These are phyloP conservation scores for Ophiostoma piceae DNA, from an alignment of 2,329 filamentous ascomycete species.

Conservation along the genomic window DNA sequence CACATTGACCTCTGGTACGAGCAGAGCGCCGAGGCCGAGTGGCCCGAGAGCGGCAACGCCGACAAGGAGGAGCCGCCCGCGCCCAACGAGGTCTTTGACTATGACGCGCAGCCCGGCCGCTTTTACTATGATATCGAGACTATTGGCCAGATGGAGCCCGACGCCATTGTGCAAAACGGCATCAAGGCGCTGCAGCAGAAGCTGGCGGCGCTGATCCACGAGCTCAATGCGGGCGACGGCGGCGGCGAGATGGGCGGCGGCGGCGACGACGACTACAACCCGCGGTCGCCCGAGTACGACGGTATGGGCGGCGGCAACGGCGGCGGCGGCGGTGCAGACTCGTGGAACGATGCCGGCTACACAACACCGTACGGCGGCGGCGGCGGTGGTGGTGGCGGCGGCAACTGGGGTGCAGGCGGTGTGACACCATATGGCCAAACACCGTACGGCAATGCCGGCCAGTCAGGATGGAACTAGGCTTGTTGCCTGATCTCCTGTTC, in stretches of 20 bases:
- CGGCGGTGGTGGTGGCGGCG: constrained; percentile 53
- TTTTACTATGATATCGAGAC: constrained; percentile 96
- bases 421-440: constrained; percentile 44
- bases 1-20: constrained; percentile 97
- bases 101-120: constrained; percentile 72
- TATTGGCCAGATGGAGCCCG: constrained; percentile 80
- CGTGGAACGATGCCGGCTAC: constrained; percentile 60
- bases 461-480: constrained; percentile 44
- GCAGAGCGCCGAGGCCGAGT: constrained; percentile 73
- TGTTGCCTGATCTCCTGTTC: background rate
- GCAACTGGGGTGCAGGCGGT: constrained; percentile 58
- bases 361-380: constrained; percentile 59
- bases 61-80: constrained; percentile 72
- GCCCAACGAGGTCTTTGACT: constrained; percentile 85
- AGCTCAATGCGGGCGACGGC: constrained; percentile 45
- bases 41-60: constrained; percentile 66
- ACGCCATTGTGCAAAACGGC: constrained; percentile 80
- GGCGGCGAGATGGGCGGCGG: constrained; percentile 41
- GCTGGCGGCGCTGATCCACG: constrained; percentile 64
- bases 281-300: constrained; percentile 62
- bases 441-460: constrained; percentile 45
- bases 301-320: constrained; percentile 47
- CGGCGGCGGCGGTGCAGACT: constrained; percentile 38
- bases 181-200: constrained; percentile 88
- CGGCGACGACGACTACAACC: constrained; percentile 51